Evolutionary conservation across 2,329 filamentous ascomycete species (phyloP), one percentile per base, ranked within the genome.

Genomic region (Fusarium brevicatenulatum): DNA sequence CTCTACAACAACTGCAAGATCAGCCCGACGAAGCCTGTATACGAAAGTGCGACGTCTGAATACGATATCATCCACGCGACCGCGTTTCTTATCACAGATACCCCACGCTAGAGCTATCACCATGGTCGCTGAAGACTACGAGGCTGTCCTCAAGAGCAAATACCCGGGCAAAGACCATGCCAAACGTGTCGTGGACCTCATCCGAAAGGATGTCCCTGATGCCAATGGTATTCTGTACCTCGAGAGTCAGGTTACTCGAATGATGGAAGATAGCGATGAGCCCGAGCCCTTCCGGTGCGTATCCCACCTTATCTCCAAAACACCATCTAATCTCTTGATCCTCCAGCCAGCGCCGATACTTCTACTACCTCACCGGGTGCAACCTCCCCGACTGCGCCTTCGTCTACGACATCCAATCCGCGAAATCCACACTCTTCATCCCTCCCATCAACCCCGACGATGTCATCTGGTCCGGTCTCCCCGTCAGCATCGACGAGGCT

Each of bases 381-480:
- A 88, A 91, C 70, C 87, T 97, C 36, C 89, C 95, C 66, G 95
- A 98, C 82, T 92, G 92, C 77, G 91, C 91, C 80, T 89, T 94
- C 68, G 88, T 92, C 63, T 97, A 98, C 85, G 92, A 97, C 73
- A 91, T 97, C 65, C 85, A 88, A 50, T 87, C 89, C 53, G 88
- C 91, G 73, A 90, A 91, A 76, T 89, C 95, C 44, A 97, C 92
- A 6, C 90, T 99, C 54, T 99, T 95, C 84, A 95, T 99, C 77
- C 95, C 96, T 5, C 93, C 95, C 21, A 89, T 95, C 77, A 91
- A 97, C 76, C 89, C 94, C n/a, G 93, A 96, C 47, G 91, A 91
- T 61, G 95, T 98, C 66, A 94, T 98, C 79, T 99, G 95, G 95
- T 93, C 92, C 34, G 96, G 96, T 18, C 88, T 98, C 21, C 96